Conservation (phyloP, 2,329 filamentous ascomycete genomes). For the Neoarthrinium moseri region DNA sequence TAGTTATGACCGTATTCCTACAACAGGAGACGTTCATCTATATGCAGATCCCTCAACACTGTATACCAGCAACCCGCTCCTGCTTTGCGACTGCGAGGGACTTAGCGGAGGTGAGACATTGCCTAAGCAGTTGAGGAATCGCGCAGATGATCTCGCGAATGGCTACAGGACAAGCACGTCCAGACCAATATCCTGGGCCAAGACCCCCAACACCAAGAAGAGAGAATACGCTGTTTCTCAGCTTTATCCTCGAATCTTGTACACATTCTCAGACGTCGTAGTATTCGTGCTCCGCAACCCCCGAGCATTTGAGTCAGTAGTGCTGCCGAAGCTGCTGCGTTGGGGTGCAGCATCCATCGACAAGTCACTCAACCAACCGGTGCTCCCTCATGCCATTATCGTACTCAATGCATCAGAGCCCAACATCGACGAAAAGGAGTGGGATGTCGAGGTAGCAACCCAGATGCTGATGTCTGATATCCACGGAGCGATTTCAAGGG, state of each 20-base stretch:
- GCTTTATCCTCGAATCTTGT: constrained; percentile 43
- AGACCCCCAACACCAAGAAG: constrained; percentile 27
- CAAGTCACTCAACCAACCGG: constrained; percentile 53
- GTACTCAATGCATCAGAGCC: constrained; percentile 46
- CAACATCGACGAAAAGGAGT: constrained; percentile 35
- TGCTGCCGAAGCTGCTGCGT: constrained; percentile 40
- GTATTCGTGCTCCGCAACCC: constrained; percentile 42
- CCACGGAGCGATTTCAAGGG: constrained; percentile 29
- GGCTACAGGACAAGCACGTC: constrained; percentile 17
- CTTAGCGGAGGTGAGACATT: constrained; percentile 45
- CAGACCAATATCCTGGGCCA: constrained; percentile 31
- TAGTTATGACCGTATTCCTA: constrained; percentile 38
- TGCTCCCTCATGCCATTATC: constrained; percentile 53
- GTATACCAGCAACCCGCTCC: constrained; percentile 35
- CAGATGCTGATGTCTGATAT: constrained; percentile 33
- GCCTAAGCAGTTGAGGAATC: constrained; percentile 26
- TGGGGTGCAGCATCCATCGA: constrained; percentile 52
- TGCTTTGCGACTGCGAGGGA: constrained; percentile 53
- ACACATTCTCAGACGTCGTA: constrained; percentile 44
- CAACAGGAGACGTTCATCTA: constrained; percentile 50
- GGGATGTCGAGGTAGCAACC: constrained; percentile 41
- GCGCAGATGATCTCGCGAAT: constrained; percentile 14
- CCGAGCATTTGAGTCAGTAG: constrained; percentile 37
- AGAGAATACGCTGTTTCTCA: constrained; percentile 37
- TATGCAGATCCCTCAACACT: constrained; percentile 46